Evolutionary conservation across 768 basidiomycete species (phyloP).

Genomic region (Lentinus brumalis): DNA sequence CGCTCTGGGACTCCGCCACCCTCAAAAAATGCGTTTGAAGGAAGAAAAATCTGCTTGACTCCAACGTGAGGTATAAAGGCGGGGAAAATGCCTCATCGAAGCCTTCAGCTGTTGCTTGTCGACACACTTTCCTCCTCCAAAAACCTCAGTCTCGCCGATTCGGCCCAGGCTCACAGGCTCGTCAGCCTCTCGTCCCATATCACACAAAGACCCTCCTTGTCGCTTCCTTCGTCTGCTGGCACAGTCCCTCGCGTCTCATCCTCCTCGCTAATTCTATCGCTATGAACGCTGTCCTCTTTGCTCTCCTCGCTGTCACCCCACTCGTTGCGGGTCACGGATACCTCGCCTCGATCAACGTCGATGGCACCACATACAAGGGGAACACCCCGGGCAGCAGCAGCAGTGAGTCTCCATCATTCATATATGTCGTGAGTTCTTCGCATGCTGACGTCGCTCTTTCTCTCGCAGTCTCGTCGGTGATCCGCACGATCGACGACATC

Average conservation of each 20-base stretch:
- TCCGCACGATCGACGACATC: conserved; percentile 45
- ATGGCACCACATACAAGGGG: conserved; percentile 45
- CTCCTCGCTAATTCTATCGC: not conserved
- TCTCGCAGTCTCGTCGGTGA: conserved; percentile 22
- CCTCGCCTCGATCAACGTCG: conserved; percentile 42
- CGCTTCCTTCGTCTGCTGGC: not conserved
- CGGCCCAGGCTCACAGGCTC: not conserved
- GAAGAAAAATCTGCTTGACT: not conserved
- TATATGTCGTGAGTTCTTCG: too few relatives aligned
- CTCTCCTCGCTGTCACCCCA: conserved; percentile 20
- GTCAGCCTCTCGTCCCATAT: not conserved
- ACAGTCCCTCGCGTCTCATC: not conserved
- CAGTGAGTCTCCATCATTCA: conserved; percentile 11
- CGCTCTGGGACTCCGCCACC: not conserved
- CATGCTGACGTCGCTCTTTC: not conserved
- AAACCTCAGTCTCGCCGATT: not conserved
- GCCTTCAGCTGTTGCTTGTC: not conserved
- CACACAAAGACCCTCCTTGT: not conserved
- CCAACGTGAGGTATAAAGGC: not conserved
- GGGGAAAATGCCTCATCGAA: too few relatives aligned
- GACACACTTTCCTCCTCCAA: not conserved
- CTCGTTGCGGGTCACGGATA: conserved; percentile 39
- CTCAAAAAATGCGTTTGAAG: not conserved
- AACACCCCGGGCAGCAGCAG: conserved; percentile 41
- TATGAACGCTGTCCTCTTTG: conserved; percentile 4